Evolutionary conservation across 2,329 filamentous ascomycete species (phyloP), one percentile per base, ranked within the genome.

Genomic region (Madurella fahalii): DNA sequence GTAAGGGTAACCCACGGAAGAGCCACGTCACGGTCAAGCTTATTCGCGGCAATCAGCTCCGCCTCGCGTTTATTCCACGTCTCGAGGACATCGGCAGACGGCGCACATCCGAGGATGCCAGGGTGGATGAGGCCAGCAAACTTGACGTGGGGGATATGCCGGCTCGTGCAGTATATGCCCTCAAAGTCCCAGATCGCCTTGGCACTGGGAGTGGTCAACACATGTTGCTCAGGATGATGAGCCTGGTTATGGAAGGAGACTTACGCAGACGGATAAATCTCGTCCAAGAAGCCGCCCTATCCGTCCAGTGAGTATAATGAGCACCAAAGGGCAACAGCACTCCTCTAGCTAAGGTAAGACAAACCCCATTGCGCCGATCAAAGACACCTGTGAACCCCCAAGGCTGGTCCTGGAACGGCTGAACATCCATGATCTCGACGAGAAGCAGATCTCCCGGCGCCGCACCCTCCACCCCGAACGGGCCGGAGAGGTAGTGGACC

Each of bases 381-480:
- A 96, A 96, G 5, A 94, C 73, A 9, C 90, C 90, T 0, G 89
- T 93, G 69, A 95, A 95, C 0, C 92, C 92, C 92, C 92, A 96
- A 0, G 90, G 90, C 54, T 87, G 83, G 31, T 94, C 84, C 58
- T 93, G 79, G 61, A 95, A 84, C 0, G 92, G 92, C 73, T 96
- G 90, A 0, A 96, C 89, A 65, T 96, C 92, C 70, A 93, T 90
- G 61, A 96, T 96, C 69, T 96, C 90, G 8, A 96, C 88, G 0
- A 95, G 74, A 0, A 95, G 78, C 1, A 95, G 77, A 67, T 96
- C 92, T 0, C 92, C 92, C 0, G 91, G 90, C 69, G 92, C 83
- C 1, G 90, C 90, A 1, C 83, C 85, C 66, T 92, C 87, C 53
- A 96, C 81, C 51, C 96, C 88, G 61, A 96, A 96, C 0, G 92